Evolutionary conservation across 805 yeast genomes (phyloP).

Genomic region (Huiozyma naganishii): DNA sequence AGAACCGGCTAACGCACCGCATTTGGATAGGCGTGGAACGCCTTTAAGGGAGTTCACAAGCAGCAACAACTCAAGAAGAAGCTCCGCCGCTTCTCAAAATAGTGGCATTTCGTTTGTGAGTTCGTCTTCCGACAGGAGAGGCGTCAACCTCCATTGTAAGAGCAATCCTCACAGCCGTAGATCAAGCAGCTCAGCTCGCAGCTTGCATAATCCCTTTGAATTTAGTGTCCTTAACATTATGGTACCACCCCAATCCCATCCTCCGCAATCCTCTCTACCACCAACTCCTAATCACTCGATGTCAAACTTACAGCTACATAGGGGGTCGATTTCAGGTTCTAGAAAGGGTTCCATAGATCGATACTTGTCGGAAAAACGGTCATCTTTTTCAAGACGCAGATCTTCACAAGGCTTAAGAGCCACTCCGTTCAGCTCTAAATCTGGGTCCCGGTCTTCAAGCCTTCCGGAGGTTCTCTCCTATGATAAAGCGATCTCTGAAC

Average conservation of each 20-base stretch:
- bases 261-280: conserved; percentile 45
- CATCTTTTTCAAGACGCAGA: background rate
- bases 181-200: conserved; percentile 5
- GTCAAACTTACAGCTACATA: background rate
- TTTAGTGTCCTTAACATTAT: conserved; percentile 19
- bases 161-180: background rate
- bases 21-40: conserved; percentile 5
- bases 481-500: background rate
- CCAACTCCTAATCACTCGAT: conserved; percentile 11
- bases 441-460: background rate
- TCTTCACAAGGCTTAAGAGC: conserved; percentile 1
- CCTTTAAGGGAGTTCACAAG: conserved; percentile 6
- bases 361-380: background rate
- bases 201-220: conserved; percentile 19
- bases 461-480: background rate
- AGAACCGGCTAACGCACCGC: background rate
- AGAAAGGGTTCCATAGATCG: conserved; percentile 1
- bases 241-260: conserved; percentile 46
- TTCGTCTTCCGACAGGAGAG: conserved; percentile 25
- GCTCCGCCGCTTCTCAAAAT: conserved; percentile 29
- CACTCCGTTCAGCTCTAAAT: background rate
- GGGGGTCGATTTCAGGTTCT: background rate
- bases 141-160: conserved; percentile 5
- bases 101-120: conserved; percentile 24
- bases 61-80: conserved; percentile 27